Conservation (phyloP, 2,329 filamentous ascomycete species). For the Coleophoma cylindrospora region DNA sequence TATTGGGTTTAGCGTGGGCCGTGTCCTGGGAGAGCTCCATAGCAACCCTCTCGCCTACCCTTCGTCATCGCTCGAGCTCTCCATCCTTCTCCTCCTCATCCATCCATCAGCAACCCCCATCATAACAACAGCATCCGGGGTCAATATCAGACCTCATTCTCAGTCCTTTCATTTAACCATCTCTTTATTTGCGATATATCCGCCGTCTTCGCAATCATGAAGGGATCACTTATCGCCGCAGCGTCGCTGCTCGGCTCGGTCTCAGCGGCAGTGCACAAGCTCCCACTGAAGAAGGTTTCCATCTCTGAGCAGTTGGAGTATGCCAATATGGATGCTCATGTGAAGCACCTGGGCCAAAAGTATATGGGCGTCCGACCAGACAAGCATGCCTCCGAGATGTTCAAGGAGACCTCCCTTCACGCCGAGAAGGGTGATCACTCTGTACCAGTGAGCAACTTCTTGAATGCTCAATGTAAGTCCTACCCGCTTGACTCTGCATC, state of each 20-base stretch:
- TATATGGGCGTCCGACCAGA: conserved; percentile 82
- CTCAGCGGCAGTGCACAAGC: conserved; percentile 84
- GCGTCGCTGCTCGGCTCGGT: conserved; percentile 77
- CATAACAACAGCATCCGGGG: conserved; percentile 7
- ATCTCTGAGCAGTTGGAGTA: conserved; percentile 87
- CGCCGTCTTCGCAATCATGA: conserved; percentile 55
- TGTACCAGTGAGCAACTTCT: conserved; percentile 91
- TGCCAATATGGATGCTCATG: conserved; percentile 75
- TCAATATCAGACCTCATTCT: conserved; percentile 11
- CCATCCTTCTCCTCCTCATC: conserved; percentile 16
- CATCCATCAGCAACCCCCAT: conserved; percentile 13
- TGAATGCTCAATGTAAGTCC: conserved; percentile 93
- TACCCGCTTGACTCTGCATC: background rate
- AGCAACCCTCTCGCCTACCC: background rate
- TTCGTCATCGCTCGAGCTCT: conserved; percentile 1
- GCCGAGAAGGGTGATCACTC: conserved; percentile 63
- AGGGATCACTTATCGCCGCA: conserved; percentile 74
- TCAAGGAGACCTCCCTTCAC: conserved; percentile 67
- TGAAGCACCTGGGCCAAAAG: conserved; percentile 85
- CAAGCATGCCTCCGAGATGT: conserved; percentile 68
- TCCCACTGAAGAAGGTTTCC: conserved; percentile 96
- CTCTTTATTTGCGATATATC: conserved; percentile 20
- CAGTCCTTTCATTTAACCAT: conserved; percentile 5
- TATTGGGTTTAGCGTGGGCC: no score
- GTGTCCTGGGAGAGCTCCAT: no score